Base-by-base conservation (phyloP, 768 basidiomycete genomes). In the Trametes cubensis region DNA sequence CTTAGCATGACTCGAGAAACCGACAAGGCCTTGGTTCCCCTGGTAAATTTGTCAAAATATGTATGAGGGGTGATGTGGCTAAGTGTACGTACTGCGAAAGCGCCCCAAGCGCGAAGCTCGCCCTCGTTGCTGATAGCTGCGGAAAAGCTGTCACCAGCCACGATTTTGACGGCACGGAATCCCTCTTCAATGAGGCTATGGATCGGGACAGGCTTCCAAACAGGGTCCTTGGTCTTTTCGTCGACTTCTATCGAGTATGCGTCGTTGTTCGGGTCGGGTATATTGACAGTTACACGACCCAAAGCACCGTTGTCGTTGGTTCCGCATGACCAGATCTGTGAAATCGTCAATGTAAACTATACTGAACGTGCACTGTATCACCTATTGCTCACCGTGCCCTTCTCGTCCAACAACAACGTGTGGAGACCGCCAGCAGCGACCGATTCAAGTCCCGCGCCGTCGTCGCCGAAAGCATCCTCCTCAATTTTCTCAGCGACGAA, bases 241-340 rank as follows among this genome's bases (percentile, higher is more conserved):
- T 83, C 81, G 38, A 83, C 71, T 66, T 86, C 84, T 56, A 90
- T 68, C 71, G 83, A 85, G 34, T 78, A 73, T 6, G 76, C 83
- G 8, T 85, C 82, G 49, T 86, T 83, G 21, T 85, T 77, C 2
- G 88, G 87, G 65, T 83, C 75, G 1, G 81, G 80, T 11, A 86
- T 78, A 52, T 83, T 77, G 62, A 82, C 80, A 1, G 93, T 94
- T 56, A 87, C 75, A 51, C 94, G 85, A 17, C 94, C 94, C 39
- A 95, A 82, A 52, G 93, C 91, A 58, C 92, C 94, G 67, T 94
- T 89, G 65, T 95, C 94, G 70, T 95, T 95, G 26, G 88, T 85
- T 42, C 91, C 91, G 70, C 90, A 92, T 26, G 90, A 86, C 91
- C 91, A 93, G 11, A 92, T 77, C 91, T 92, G 70, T 8, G 3